phyloP scores from a whole-genome alignment of 192 early-diverging fungal species.

The Allomyces arbusculus region DNA sequence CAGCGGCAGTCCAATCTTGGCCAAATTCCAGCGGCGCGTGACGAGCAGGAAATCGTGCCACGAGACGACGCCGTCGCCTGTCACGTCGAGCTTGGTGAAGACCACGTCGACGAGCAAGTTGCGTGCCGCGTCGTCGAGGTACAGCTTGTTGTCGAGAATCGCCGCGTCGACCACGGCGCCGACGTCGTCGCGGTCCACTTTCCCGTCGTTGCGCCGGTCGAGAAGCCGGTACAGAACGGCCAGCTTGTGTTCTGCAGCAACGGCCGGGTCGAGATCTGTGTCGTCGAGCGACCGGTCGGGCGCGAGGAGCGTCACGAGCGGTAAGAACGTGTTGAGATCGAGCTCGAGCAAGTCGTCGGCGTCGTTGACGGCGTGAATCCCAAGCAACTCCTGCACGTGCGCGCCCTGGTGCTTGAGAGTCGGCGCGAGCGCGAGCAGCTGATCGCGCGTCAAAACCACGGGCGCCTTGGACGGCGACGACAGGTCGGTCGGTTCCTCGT shows the following conservation, averaged over 20 bases:
- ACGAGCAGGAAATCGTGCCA: not conserved
- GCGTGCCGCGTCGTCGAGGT: not conserved
- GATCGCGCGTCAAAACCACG: not conserved
- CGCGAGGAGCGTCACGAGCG: not conserved
- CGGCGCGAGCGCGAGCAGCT: not conserved
- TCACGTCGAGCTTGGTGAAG: not conserved
- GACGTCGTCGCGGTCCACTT: not conserved
- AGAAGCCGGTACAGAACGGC: not conserved
- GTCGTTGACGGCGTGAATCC: not conserved
- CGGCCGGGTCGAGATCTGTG: not conserved
- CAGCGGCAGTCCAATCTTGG: not conserved
- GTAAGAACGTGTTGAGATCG: not conserved
- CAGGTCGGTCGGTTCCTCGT: too few species aligned
- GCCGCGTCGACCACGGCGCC: not conserved
- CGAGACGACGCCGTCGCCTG: not conserved
- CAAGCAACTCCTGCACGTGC: not conserved
- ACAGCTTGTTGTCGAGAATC: not conserved
- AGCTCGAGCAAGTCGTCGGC: not conserved
- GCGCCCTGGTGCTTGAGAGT: not conserved
- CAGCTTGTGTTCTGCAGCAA: not conserved
- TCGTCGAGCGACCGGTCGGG: not conserved
- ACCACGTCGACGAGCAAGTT: not conserved
- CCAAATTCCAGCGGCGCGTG: not conserved
- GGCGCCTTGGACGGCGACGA: not conserved
- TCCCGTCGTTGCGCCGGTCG: not conserved